Evolutionary conservation across 1,139 yeast species (phyloP).

Genomic region (Suzukiozyma palmioleophila): DNA sequence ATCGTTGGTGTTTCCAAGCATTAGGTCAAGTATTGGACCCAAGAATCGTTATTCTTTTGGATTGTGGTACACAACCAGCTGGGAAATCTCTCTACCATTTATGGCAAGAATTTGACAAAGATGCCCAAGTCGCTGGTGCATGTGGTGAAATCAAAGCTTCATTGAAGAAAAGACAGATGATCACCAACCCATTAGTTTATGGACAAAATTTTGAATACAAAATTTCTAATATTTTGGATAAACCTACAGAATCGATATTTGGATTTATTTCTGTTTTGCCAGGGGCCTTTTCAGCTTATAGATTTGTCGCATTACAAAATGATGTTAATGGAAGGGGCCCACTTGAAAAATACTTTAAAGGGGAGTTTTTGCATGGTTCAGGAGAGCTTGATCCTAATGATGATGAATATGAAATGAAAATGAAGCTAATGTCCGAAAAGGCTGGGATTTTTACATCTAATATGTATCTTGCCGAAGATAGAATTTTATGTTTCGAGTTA

Average conservation of each 20-base stretch:
- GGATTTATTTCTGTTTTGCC: constrained; percentile 46
- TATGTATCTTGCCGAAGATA: constrained; percentile 50
- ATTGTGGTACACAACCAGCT: constrained; percentile 47
- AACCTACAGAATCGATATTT: constrained; percentile 44
- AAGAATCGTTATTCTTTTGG: constrained; percentile 38
- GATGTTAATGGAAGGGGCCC: constrained; percentile 44
- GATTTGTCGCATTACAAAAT: constrained; percentile 38
- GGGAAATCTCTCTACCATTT: constrained; percentile 44
- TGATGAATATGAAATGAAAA: constrained; percentile 41
- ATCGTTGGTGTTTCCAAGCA: constrained; percentile 51
- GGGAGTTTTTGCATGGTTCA: constrained; percentile 44
- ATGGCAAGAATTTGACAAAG: constrained; percentile 47
- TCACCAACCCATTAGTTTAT: constrained; percentile 44
- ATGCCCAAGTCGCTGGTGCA: constrained; percentile 48
- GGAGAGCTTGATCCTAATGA: constrained; percentile 45
- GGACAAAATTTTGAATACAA: constrained; percentile 48
- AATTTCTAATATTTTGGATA: constrained; percentile 42
- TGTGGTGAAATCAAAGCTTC: constrained; percentile 49
- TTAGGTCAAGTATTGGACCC: constrained; percentile 44
- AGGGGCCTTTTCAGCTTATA: constrained; percentile 45
- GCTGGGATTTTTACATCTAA: constrained; percentile 49
- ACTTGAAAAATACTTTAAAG: constrained; percentile 45
- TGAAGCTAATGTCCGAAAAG: constrained; percentile 37
- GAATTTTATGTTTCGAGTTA: constrained; percentile 46
- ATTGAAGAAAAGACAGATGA: constrained; percentile 35